Base-by-base conservation (phyloP, 352 stramenopile genomes). In the Globisporangium parvum region DNA sequence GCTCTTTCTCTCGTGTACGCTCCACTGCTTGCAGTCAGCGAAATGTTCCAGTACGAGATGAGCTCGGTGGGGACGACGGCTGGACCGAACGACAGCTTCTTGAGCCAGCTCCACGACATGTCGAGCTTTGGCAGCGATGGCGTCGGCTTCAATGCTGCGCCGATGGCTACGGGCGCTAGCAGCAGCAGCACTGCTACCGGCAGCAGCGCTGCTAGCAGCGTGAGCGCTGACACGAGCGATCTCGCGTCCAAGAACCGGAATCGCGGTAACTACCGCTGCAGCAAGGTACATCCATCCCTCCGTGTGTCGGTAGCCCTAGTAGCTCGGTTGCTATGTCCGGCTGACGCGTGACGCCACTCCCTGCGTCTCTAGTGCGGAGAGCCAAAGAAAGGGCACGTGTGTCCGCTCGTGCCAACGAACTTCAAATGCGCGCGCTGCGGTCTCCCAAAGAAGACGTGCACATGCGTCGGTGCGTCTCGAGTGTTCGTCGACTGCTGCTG, bases 371-470 rank as follows among this genome's bases (percentile, higher is more conserved):
- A 90, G 77, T 93, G 84, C 64, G 84, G 84, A 26, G 84, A 92
- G 56, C 84, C 84, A 3, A 93, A 93, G 71, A 93, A 91, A 57
- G 84, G 84, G 10, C 84, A 93, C 51, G 84, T 93, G 51, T 93
- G 84, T 65, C 81, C 84, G 6, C 69, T 91, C 21, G 80, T 91
- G 49, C 81, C 81, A 17, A 76, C 80, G 3, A 91, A 91, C 57
- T 93, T 85, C 59, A 93, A 93, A 58, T 93, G 83, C 56, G 71
- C 64, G 40, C 77, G 83, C 37, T 93, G 84, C 26, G 81, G 84
- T 6, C 59, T 88, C 14, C 65, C 77, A 11, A 93, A 91, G 63
- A 90, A 89, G 44, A 75, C 79, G 0, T 93, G 84, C 50, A 77
- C 71, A 0, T 93, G 84, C 52, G 67, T 69, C 51, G 77, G 80